Percentiles rank a stretch among this genome's conserved stretches.
Conservation (phyloP, 2,329 filamentous ascomycete genomes). For the Trichoderma sp. region DNA sequence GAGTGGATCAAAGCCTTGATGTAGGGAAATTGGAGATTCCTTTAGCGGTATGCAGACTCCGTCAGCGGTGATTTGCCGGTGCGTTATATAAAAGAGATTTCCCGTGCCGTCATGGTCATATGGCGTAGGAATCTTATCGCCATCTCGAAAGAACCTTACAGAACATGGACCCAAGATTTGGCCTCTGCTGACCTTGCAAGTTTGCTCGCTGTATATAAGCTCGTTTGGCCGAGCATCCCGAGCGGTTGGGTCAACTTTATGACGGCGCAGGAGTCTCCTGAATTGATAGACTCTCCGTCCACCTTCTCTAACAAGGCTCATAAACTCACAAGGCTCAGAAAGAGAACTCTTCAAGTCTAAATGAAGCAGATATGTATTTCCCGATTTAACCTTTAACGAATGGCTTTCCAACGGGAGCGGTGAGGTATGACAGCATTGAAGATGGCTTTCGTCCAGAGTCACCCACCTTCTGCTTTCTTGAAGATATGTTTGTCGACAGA, state of each 20-base stretch:
- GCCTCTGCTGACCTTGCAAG: constrained; percentile 35
- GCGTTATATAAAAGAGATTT: constrained; percentile 63
- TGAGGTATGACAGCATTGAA: constrained; percentile 46
- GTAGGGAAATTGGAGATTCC: constrained; percentile 37
- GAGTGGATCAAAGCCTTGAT: constrained; percentile 55
- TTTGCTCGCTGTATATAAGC: constrained; percentile 53
- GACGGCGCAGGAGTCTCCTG: constrained; percentile 52
- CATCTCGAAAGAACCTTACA: constrained; percentile 51
- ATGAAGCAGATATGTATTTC: constrained; percentile 59
- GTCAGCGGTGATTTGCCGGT: constrained; percentile 26
- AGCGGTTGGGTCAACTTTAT: constrained; percentile 35
- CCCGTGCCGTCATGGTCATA: constrained; percentile 66
- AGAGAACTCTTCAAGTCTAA: constrained; percentile 29
- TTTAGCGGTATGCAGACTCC: constrained; percentile 36
- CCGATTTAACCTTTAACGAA: constrained; percentile 39
- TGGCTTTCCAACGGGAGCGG: constrained; percentile 10
- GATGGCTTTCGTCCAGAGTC: constrained; percentile 53
- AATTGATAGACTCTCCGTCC: constrained; percentile 36
- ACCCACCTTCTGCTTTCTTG: constrained; percentile 60
- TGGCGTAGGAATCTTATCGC: constrained; percentile 53
- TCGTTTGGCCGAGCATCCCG: constrained; percentile 49
- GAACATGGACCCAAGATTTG: constrained; percentile 56
- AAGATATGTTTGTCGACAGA: constrained; percentile 69
- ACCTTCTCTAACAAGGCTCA: constrained; percentile 30
- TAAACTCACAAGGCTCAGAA: constrained; percentile 62